Conservation (phyloP, 75 land plant species). For the Picea sitchensis region DNA sequence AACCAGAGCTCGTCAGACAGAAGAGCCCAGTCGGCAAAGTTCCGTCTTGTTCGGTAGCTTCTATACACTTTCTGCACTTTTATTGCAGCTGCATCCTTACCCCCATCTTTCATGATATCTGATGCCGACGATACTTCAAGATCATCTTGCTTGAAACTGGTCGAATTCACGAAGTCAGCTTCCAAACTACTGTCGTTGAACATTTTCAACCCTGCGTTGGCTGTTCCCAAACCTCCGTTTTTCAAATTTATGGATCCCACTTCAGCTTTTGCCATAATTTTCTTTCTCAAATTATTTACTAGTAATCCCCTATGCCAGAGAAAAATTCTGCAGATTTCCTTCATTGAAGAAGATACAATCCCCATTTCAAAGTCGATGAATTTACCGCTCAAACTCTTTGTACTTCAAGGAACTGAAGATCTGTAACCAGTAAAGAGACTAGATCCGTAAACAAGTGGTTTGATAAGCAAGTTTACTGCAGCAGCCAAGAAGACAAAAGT, state of each 20-base stretch:
- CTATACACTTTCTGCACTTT: slow-evolving; percentile 75
- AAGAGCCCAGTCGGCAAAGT: slow-evolving; percentile 91
- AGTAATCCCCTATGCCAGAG: background rate
- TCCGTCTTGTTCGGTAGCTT: slow-evolving; percentile 77
- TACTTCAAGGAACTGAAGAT: background rate
- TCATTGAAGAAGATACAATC: slow-evolving; percentile 1
- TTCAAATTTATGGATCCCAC: background rate
- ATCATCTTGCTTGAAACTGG: background rate
- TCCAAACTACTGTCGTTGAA: background rate
- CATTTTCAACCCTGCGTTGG: background rate
- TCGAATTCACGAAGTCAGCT: background rate
- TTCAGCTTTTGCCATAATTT: background rate
- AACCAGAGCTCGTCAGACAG: slow-evolving; percentile 71
- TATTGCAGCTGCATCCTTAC: slow-evolving; percentile 59
- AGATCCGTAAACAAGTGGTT: background rate
- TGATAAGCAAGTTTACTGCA: slow-evolving; percentile 1
- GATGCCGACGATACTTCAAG: background rate
- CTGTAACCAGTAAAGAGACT: background rate
- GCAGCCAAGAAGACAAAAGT: background rate
- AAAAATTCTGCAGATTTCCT: background rate
- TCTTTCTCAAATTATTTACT: background rate
- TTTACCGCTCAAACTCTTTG: background rate
- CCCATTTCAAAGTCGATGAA: background rate
- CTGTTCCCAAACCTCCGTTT: background rate
- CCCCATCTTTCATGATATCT: background rate